A percentile compares a stretch with the other conserved stretches of the same genome.
Evolutionary conservation across 179 eudicot genomes (phyloP).

Genomic region (Silene coronaria): DNA sequence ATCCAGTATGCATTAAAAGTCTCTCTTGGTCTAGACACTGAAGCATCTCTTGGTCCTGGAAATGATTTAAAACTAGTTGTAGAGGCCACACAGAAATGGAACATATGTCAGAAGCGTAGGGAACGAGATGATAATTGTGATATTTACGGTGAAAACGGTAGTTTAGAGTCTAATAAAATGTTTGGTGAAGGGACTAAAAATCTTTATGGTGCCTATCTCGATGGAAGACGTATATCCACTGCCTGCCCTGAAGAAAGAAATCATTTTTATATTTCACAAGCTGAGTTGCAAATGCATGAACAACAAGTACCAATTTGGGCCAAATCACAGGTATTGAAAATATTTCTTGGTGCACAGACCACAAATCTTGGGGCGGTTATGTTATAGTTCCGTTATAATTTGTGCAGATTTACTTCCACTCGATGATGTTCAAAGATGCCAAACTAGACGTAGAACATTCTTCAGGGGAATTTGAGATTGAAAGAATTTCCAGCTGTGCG

Average conservation of each 20-base stretch:
- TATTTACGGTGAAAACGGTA: slow-evolving; percentile 68
- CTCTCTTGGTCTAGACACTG: slow-evolving; percentile 36
- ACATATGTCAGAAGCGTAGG: slow-evolving; percentile 65
- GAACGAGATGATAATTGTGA: slow-evolving; percentile 53
- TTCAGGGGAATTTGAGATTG: slow-evolving; percentile 67
- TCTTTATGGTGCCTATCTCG: slow-evolving; percentile 27
- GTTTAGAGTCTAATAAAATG: slow-evolving; percentile 38
- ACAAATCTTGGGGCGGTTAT: slow-evolving; percentile 10
- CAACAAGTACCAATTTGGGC: slow-evolving; percentile 53
- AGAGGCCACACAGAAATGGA: slow-evolving; percentile 78
- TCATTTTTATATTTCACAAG: slow-evolving; percentile 61
- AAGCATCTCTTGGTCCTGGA: slow-evolving; percentile 28
- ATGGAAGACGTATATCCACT: slow-evolving; percentile 19
- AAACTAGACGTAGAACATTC: slow-evolving; percentile 26
- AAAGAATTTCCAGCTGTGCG: slow-evolving; percentile 40
- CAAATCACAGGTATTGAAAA: slow-evolving; percentile 51
- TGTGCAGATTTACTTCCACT: slow-evolving; percentile 61
- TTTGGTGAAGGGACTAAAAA: slow-evolving; percentile 37
- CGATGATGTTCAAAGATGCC: slow-evolving; percentile 36
- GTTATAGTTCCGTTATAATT: slow-evolving; percentile 11
- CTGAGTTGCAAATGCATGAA: slow-evolving; percentile 74
- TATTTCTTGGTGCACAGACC: background rate
- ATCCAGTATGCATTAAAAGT: slow-evolving; percentile 55
- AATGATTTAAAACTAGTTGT: slow-evolving; percentile 49
- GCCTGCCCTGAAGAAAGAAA: slow-evolving; percentile 48